Evolutionary conservation across 139 green algal species (phyloP).

Genomic region (Eudorina sp.): DNA sequence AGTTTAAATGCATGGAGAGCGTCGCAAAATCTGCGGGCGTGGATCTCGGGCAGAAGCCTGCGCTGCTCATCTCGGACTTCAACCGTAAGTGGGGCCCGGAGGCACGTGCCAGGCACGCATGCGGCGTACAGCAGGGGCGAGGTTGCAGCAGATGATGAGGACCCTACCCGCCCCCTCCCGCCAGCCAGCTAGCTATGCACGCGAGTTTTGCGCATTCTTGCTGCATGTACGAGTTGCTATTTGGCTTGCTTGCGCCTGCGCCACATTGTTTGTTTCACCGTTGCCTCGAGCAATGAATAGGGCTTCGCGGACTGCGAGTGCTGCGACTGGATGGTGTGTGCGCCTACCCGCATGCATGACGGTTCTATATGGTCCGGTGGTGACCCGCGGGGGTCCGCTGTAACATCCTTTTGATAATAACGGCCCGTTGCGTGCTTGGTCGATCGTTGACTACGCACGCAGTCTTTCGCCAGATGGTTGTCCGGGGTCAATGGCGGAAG

Average conservation of each 20-base stretch:
- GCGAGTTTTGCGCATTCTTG: background rate
- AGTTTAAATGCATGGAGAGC: background rate
- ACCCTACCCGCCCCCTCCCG: too few species aligned
- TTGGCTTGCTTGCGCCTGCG: background rate
- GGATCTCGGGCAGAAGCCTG: background rate
- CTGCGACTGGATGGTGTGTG: too few species aligned
- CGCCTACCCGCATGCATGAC: too few species aligned
- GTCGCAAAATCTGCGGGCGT: background rate
- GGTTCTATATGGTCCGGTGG: too few species aligned
- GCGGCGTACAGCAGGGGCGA: background rate
- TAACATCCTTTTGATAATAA: background rate
- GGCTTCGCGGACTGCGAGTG: too few species aligned
- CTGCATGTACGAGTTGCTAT: background rate
- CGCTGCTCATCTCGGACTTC: slow-evolving; percentile 15
- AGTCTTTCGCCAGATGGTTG: background rate
- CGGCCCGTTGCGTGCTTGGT: too few species aligned
- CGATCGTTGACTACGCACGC: too few species aligned
- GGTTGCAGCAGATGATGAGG: too few species aligned
- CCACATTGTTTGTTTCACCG: background rate
- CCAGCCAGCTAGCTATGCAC: background rate
- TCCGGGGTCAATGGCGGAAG: background rate
- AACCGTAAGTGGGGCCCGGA: background rate
- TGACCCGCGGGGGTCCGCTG: too few species aligned
- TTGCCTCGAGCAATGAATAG: background rate
- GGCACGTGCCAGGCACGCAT: too few species aligned